Evolutionary conservation across 2,329 filamentous ascomycete species (phyloP), one percentile per base, ranked within the genome.

Genomic region (Pyrenophora graminea): DNA sequence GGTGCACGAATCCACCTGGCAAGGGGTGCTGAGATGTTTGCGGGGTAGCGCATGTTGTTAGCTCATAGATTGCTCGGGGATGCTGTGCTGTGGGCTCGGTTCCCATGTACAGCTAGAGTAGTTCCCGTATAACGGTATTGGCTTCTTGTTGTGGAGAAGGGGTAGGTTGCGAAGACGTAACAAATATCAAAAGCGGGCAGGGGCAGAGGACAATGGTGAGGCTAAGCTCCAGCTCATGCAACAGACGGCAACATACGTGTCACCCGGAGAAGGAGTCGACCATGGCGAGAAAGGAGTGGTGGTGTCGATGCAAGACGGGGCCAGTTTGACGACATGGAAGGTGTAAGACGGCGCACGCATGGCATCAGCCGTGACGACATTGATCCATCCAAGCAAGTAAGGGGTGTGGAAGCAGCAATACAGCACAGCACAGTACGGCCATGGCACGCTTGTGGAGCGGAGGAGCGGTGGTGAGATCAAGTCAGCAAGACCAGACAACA

Each of bases 141-240:
- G 44, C 47, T 54, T 39, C 33, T 51, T 56, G 43, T 48, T 61
- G 59, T 61, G 63, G 58, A 63, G 63, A 61, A 47, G 57, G 45
- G 66, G 68, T 67, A 70, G 69, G 62, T 63, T 70, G 67, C 48
- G 48, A 51, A 71, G 66, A 72, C 69, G 69, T 72, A 72, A 72
- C 51, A 70, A 59, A 67, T 67, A 68, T 56, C 61, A 55, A 62
- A 61, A 65, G 50, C 44, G 40, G 53, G 31, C 45, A 41, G 58
- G 56, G 41, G 27, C 55, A 42, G 51, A 63, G 55, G 49, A 61
- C 59, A 31, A 63, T 45, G 44, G 55, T 53, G 53, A 48, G 30
- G 44, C 61, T 59, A 61, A 51, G 31, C 51, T 48, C 45, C 53
- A 56, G 53, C 54, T 45, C 44, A 59, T 63, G 63, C 61, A 66